A percentile compares a stretch with the other conserved stretches of the same genome.
Conservation (phyloP, 2,329 filamentous ascomycete genomes). For the Claviceps sp. region DNA sequence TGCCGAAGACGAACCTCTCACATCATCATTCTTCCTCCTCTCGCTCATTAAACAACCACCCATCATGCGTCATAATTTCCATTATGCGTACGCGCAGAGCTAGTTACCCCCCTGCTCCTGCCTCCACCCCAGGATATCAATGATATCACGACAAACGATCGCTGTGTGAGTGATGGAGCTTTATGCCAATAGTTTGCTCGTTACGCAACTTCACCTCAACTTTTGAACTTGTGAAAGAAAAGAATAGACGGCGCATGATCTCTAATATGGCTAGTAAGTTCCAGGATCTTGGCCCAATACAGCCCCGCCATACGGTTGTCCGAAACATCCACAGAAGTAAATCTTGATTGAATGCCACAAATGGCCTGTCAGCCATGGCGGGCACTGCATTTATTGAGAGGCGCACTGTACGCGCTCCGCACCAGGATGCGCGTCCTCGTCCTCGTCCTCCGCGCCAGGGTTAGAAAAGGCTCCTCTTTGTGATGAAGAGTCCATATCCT, state of each 20-base stretch:
- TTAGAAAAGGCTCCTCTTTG: slow-evolving; percentile 56
- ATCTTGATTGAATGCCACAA: background rate
- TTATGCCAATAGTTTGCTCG: slow-evolving; percentile 4
- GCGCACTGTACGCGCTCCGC: slow-evolving; percentile 77
- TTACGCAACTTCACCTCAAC: slow-evolving; percentile 6
- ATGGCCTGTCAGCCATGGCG: background rate
- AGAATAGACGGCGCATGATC: slow-evolving; percentile 8
- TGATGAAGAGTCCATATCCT: slow-evolving; percentile 62
- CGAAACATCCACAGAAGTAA: background rate
- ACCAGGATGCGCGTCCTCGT: slow-evolving; percentile 65
- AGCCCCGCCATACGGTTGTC: background rate
- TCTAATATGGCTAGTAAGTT: background rate
- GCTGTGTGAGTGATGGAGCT: slow-evolving; percentile 5
- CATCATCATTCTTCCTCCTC: background rate
- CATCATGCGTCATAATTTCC: slow-evolving; percentile 6
- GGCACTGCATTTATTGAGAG: slow-evolving; percentile 53
- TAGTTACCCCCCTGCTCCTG: background rate
- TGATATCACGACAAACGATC: slow-evolving; percentile 7
- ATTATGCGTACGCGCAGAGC: slow-evolving; percentile 1
- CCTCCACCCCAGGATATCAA: slow-evolving; percentile 9
- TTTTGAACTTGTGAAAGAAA: background rate
- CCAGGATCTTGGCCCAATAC: background rate
- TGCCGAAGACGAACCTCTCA: slow-evolving; percentile 5
- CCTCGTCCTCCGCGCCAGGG: slow-evolving; percentile 51
- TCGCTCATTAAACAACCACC: slow-evolving; percentile 2